A percentile compares a stretch with the other conserved stretches of the same genome.
phyloP scores from a whole-genome alignment of 2,329 filamentous ascomycete species.

The Fusarium mundagurra region DNA sequence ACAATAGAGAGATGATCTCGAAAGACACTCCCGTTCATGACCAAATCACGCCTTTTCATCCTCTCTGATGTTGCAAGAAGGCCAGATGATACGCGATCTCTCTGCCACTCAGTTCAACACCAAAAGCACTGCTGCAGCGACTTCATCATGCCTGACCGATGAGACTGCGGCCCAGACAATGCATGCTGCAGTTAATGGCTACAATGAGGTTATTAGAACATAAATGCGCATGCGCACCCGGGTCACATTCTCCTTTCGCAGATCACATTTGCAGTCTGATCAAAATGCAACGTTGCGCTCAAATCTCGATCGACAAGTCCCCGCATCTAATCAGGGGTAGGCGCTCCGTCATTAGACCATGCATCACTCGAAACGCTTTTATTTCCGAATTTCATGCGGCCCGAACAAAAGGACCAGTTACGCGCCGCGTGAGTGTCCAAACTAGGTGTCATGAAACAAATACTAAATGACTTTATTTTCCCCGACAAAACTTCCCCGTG shows the following conservation, averaged over 20 bases:
- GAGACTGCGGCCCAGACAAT: rapidly evolving
- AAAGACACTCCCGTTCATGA: rapidly evolving
- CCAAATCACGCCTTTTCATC: rapidly evolving
- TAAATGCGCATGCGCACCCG: not conserved
- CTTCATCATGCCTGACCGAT: rapidly evolving
- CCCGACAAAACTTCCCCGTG: not conserved
- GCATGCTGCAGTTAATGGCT: rapidly evolving
- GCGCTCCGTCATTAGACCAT: not conserved
- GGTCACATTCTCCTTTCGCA: not conserved
- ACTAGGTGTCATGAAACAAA: not conserved
- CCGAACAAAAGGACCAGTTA: not conserved
- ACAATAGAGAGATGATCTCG: not conserved
- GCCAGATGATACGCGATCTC: rapidly evolving
- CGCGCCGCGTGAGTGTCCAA: not conserved
- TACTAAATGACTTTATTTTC: not conserved
- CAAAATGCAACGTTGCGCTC: not conserved
- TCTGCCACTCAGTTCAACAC: not conserved
- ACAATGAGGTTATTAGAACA: rapidly evolving
- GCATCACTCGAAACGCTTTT: not conserved
- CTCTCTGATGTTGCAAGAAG: no score
- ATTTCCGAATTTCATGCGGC: not conserved
- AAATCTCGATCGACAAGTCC: conserved; percentile 1
- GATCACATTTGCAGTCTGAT: not conserved
- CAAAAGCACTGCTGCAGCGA: not conserved
- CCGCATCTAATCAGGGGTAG: not conserved